Evolutionary conservation across 1,284 basidiomycete genomes (phyloP).

Genomic region (Ganoderma boninense): DNA sequence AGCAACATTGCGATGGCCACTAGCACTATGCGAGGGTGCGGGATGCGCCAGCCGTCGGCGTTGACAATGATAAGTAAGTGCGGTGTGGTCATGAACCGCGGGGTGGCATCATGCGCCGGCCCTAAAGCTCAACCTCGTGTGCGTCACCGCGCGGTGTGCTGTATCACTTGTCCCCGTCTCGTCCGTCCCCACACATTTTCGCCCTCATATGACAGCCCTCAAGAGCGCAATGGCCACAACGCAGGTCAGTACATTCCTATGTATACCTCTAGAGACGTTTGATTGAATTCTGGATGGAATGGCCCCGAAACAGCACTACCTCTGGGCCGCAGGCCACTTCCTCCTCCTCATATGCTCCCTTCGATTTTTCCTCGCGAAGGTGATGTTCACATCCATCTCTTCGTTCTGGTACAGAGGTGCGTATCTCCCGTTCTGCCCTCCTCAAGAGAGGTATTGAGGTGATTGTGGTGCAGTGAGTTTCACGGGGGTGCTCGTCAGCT

Average conservation of each 20-base stretch:
- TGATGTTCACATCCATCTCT: constrained; percentile 70
- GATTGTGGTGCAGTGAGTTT: constrained; percentile 65
- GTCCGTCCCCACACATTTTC: constrained; percentile 25
- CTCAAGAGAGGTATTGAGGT: constrained; percentile 16
- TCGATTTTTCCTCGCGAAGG: constrained; percentile 72
- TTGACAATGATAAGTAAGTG: constrained; percentile 3
- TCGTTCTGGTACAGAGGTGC: constrained; percentile 81
- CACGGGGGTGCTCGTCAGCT: constrained; percentile 86
- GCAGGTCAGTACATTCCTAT: constrained; percentile 56
- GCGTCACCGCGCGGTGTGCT: constrained; percentile 31
- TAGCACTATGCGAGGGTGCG: constrained; percentile 21
- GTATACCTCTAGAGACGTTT: background rate
- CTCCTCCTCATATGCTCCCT: constrained; percentile 72
- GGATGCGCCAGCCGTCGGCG: constrained; percentile 14
- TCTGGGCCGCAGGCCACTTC: constrained; percentile 87
- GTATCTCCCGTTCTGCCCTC: constrained; percentile 30
- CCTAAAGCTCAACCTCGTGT: constrained; percentile 34
- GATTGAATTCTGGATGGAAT: constrained; percentile 18
- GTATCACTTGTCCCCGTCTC: constrained; percentile 34
- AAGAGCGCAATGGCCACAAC: constrained; percentile 44
- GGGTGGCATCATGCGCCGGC: constrained; percentile 25
- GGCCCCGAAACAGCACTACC: constrained; percentile 66
- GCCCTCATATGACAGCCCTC: constrained; percentile 18
- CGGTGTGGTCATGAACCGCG: background rate
- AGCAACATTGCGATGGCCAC: constrained; percentile 18